Evolutionary conservation across 2,329 filamentous ascomycete genomes (phyloP).

Genomic region (Cytospora mali): DNA sequence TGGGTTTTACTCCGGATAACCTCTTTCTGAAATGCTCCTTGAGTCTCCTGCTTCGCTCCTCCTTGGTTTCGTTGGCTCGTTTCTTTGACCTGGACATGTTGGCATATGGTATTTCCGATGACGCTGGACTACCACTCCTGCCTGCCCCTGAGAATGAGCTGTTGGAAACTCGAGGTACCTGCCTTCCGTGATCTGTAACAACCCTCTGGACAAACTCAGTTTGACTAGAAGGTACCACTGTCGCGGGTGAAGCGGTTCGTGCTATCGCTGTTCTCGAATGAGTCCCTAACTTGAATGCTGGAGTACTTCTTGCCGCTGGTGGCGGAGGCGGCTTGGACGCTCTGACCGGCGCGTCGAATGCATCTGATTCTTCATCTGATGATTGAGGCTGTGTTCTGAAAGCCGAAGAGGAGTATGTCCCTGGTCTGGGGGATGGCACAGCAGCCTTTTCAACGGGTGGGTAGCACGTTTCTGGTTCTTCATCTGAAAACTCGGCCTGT

Average conservation of each 20-base stretch:
- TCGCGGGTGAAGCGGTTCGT: not conserved
- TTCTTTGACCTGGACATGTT: slow-evolving; percentile 2
- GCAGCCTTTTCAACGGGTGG: not conserved
- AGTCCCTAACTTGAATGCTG: not conserved
- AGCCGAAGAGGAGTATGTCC: not conserved
- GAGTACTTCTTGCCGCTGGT: not conserved
- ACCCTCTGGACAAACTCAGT: not conserved
- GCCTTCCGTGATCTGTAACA: not conserved
- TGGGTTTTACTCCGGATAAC: not conserved
- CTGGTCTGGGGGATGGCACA: not conserved
- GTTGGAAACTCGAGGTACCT: not conserved
- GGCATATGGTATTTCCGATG: slow-evolving; percentile 7
- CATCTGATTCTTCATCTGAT: slow-evolving; percentile 1
- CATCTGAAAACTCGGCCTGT: slow-evolving; percentile 8
- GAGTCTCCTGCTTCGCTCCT: slow-evolving; percentile 19
- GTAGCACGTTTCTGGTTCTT: slow-evolving; percentile 11
- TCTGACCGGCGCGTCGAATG: slow-evolving; percentile 5
- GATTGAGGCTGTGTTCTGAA: slow-evolving; percentile 5
- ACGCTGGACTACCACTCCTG: slow-evolving; percentile 5
- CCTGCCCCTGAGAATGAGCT: not conserved
- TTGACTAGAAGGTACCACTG: not conserved
- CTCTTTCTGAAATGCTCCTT: slow-evolving; percentile 10
- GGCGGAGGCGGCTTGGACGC: slow-evolving; percentile 4
- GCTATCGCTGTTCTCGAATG: not conserved
- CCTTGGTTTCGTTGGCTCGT: slow-evolving; percentile 14